Base-by-base conservation (phyloP, 371 early-diverging fungal genomes). In the Funneliformis caledonium region DNA sequence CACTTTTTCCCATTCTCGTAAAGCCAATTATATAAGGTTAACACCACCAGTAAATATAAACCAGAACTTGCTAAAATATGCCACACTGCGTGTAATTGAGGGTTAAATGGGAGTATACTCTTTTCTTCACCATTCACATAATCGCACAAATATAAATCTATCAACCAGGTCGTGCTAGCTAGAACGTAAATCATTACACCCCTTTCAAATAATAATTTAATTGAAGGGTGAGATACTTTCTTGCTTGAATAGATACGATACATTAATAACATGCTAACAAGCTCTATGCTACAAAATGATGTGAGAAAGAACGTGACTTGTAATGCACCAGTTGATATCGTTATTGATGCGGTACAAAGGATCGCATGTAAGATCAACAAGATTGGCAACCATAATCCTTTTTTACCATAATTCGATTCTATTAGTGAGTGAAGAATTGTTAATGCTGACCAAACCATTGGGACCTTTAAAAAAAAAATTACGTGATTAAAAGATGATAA, bases 21-120 rank as follows among this genome's bases (percentile, higher is more conserved):
- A 4, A 11, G 22, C 72, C 72, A 70, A 42, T 33, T 45, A 19
- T 70, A 70, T 42, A 70, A 22, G 12, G 33, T 70, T 19, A 70
- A 70, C n/a, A 70, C 72, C 19, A 33, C 72, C 33, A 70, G 43
- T 11, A 42, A 70, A 70, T 70, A 70, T n/a, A 45, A 33, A n/a
- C 72, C 72, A 70, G 43, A 10, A 45, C 72, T 70, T 70, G 72
- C 72, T 10, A 70, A 45, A 6, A 43, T n/a, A 47, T 70, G 72
- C 72, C 72, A 70, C 12, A 43, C 3, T 1, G 72, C 72, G 45
- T 70, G 72, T 22, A 70, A 70, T 70, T 70, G 72, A 42, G 72
- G 72, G 43, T 70, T 70, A n/a, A 45, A 70, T 22, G 72, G 72
- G 12, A 70, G 45, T 22, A 70, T 42, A 42, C 42, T 42, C 4